Base-by-base conservation (phyloP, 1,284 basidiomycete genomes). In the Xanthoconium separans region DNA sequence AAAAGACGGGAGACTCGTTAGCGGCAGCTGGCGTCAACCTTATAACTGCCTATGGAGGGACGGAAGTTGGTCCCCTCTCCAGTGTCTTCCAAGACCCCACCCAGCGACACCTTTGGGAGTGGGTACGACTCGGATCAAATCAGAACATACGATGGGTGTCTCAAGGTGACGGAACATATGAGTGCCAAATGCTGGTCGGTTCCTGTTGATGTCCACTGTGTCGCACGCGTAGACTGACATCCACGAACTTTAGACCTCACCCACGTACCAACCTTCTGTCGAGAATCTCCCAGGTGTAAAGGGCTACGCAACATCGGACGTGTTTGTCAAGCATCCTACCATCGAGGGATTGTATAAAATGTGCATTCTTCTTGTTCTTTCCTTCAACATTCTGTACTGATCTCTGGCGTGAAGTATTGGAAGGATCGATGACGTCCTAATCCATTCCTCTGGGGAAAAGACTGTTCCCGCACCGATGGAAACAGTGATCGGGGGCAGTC, bases 281-380 rank as follows among this genome's bases (percentile, higher is more conserved):
- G 64, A 68, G 34, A 75, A 75, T 44, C 29, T 75, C 6, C 54
- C 60, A 1, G 68, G 73, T 36, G 58, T 60, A 12, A 56, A 55
- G 39, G 75, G 74, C 8, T 75, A 74, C 48, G 64, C 68, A 8
- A 72, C 34, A 12, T 9, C 63, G 8, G 74, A 75, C 47, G 53
- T 65, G 7, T 75, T 65, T 36, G 48, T 59, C 39, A 59, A 60
- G n/a, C 73, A 75, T 47, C 72, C 73, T 2, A 67, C 66, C 7
- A 64, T 70, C 2, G 49, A 58, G 24, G 57, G 58, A 5, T 18
- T 69, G 4, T 71, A 55, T 66, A 76, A 69, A 61, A 57, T 78
- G 78, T 78, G 54, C 1, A 68, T 30, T 13, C 10, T 16, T n/a
- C 8, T 16, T 39, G 15, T 16, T 15, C 13, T 8, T 34, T 34